Conservation (phyloP, 1,139 yeast genomes). For the Yamadazyma membranifaciens region DNA sequence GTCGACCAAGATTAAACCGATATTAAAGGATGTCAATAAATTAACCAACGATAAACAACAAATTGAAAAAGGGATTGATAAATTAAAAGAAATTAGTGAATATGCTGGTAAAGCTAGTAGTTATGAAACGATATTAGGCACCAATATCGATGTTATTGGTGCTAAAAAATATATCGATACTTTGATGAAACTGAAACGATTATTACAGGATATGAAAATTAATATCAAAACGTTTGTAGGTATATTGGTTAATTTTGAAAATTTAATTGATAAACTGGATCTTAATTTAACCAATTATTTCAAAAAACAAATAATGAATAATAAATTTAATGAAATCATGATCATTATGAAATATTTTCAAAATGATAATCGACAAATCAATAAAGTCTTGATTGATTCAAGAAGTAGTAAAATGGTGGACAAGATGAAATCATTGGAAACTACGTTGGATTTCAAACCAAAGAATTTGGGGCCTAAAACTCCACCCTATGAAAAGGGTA, state of each 20-base stretch:
- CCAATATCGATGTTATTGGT: conserved; percentile 40
- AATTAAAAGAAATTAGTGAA: conserved; percentile 63
- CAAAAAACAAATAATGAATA: conserved; percentile 18
- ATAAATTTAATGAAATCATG: conserved; percentile 22
- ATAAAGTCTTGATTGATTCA: conserved; percentile 43
- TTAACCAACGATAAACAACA: conserved; percentile 56
- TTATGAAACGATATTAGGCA: conserved; percentile 44
- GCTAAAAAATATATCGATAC: conserved; percentile 36
- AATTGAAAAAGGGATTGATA: conserved; percentile 57
- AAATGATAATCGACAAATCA: conserved; percentile 26
- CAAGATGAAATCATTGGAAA: conserved; percentile 33
- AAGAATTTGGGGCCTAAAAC: conserved; percentile 28
- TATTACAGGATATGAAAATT: conserved; percentile 36
- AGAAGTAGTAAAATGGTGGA: conserved; percentile 47
- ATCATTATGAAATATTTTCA: conserved; percentile 47
- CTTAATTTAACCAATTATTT: conserved; percentile 37
- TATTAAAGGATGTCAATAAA: conserved; percentile 60
- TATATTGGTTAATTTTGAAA: conserved; percentile 45
- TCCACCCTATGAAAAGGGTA: conserved; percentile 59
- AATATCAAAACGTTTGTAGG: conserved; percentile 49
- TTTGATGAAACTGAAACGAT: conserved; percentile 30
- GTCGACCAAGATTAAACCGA: conserved; percentile 66
- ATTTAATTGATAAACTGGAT: conserved; percentile 46
- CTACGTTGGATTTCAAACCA: conserved; percentile 12
- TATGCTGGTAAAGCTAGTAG: conserved; percentile 61